Conservation (phyloP, 805 yeast genomes). For the Cyberlindnera veronae region DNA sequence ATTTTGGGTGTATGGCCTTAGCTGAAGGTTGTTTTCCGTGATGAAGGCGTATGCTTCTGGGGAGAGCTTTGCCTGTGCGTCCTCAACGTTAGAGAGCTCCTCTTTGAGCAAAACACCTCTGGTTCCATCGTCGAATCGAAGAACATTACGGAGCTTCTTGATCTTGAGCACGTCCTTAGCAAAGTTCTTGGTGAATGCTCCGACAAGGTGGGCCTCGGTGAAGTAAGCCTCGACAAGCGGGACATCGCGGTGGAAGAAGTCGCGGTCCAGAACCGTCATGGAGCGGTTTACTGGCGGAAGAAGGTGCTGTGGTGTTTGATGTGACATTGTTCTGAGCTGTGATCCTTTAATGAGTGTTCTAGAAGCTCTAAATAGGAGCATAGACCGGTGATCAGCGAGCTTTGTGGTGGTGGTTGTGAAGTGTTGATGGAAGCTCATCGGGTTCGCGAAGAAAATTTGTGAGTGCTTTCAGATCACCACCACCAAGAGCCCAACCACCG, state of each 20-base stretch:
- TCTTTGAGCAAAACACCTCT: slow-evolving; percentile 58
- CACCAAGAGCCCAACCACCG: not conserved
- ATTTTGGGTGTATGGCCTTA: slow-evolving; percentile 50
- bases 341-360: not conserved
- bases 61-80: slow-evolving; percentile 38
- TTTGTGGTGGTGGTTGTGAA: too few species aligned
- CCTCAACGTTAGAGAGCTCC: slow-evolving; percentile 36
- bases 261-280: slow-evolving; percentile 64
- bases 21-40: slow-evolving; percentile 40
- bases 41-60: slow-evolving; percentile 43
- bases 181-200: slow-evolving; percentile 52
- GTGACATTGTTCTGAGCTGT: slow-evolving; percentile 3
- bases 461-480: too few species aligned
- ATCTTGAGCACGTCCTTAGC: slow-evolving; percentile 60
- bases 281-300: slow-evolving; percentile 67
- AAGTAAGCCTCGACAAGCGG: slow-evolving; percentile 66
- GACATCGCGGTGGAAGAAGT: slow-evolving; percentile 55
- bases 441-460: too few species aligned
- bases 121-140: slow-evolving; percentile 33
- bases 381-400: too few species aligned
- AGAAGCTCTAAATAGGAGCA: not conserved
- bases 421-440: too few species aligned
- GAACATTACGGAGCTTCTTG: slow-evolving; percentile 70
- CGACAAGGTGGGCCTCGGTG: slow-evolving; percentile 53
- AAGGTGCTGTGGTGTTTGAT: slow-evolving; percentile 13